phyloP scores from a whole-genome alignment of 345 rosid species.

The Gossypium bickii region DNA sequence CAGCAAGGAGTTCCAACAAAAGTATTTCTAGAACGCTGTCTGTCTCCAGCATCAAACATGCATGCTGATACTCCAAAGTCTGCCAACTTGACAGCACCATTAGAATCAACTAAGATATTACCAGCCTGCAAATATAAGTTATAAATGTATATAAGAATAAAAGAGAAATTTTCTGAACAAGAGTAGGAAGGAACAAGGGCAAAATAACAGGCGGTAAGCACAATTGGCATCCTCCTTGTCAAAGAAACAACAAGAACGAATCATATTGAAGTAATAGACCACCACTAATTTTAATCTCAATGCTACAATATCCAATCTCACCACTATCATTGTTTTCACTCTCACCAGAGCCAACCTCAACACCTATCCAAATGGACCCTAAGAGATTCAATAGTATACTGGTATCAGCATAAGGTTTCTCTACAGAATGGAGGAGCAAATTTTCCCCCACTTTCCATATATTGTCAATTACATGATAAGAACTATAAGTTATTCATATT shows the following conservation, averaged over 20 bases:
- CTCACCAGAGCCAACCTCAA: background rate
- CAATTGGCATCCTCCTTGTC: background rate
- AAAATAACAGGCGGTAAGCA: slow-evolving; percentile 3
- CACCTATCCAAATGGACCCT: background rate
- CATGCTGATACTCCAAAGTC: slow-evolving; percentile 98
- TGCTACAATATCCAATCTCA: background rate
- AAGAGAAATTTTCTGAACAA: background rate
- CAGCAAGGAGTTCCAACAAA: slow-evolving; percentile 99
- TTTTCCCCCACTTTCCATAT: background rate
- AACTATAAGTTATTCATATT: background rate
- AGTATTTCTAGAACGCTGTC: slow-evolving; percentile 95
- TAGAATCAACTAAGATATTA: slow-evolving; percentile 73
- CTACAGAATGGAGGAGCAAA: background rate
- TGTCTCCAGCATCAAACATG: slow-evolving; percentile 97
- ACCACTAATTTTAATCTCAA: background rate
- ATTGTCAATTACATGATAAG: background rate
- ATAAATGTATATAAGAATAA: slow-evolving; percentile 19
- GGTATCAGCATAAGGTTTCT: background rate
- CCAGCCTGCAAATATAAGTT: slow-evolving; percentile 65
- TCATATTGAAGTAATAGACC: background rate
- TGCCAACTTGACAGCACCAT: slow-evolving; percentile 85
- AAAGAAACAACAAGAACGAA: background rate
- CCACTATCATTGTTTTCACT: background rate
- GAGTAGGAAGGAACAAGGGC: background rate
- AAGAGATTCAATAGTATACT: background rate